Evolutionary conservation across 1,284 basidiomycete species (phyloP), one percentile per base, ranked within the genome.

Genomic region (Mycosarcoma mackinlayi): DNA sequence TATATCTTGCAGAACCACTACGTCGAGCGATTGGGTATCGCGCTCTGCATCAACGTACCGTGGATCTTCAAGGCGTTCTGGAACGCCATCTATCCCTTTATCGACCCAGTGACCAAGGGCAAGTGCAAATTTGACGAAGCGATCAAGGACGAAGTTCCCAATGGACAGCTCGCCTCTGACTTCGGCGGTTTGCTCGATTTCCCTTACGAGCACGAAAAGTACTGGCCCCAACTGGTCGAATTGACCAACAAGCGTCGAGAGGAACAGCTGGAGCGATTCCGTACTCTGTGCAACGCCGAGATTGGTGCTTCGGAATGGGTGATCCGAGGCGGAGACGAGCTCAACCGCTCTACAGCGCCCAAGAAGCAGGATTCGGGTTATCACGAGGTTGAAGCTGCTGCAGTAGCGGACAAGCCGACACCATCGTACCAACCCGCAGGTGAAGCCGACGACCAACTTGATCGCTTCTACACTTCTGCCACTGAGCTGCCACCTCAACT

Each of bases 121-220:
- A 77, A 76, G 75, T 80, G 65, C 78, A 79, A 76, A 55, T 83
- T 72, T 23, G 78, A 79, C 53, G 73, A 77, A 46, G 75, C 72
- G 0, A 75, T 79, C 67, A 75, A 75, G 60, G 57, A 72, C 16
- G 75, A 78, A 44, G 78, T 79, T 13, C 76, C 76, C 11, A 50
- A 47, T 16, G 38, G 50, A n/a, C 78, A 79, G 58, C 56, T 79
- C 3, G 70, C 63, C 19, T 34, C 60, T 1, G 78, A 79, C 41
- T 79, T 77, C 44, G 77, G 77, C 30, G 77, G 77, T 8, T 49
- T 73, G 50, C 46, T 79, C 21, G 76, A 84, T 47, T 77, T 83
- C 51, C 57, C 87, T 57, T 92, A 91, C 73, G 85, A 86, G 0
- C 91, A 92, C 75, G 87, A 87, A 28, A 86, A 87, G 62, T 93